Conservation (phyloP, 2,329 filamentous ascomycete species). For the Monilinia aucupariae region DNA sequence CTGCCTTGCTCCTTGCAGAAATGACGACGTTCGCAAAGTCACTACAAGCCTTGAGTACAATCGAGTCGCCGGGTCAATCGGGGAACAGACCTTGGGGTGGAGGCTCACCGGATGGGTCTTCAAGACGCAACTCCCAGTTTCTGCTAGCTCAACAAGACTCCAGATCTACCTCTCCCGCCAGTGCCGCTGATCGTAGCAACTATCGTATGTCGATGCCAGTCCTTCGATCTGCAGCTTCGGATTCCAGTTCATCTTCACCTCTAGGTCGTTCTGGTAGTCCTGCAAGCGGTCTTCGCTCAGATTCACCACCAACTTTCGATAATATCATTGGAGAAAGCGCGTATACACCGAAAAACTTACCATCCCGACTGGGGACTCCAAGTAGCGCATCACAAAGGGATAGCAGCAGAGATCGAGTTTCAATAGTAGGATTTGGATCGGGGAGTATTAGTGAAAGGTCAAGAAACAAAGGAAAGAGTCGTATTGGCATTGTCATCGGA, state of each 20-base stretch:
- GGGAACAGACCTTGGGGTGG: conserved; percentile 39
- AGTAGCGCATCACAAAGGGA: conserved; percentile 23
- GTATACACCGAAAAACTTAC: conserved; percentile 20
- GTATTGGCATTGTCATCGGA: conserved; percentile 73
- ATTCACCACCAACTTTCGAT: conserved; percentile 27
- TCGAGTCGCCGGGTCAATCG: conserved; percentile 67
- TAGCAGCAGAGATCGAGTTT: conserved; percentile 46
- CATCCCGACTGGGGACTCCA: conserved; percentile 24
- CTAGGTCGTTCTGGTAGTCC: conserved; percentile 38
- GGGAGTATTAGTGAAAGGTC: conserved; percentile 69
- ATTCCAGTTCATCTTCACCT: conserved; percentile 30
- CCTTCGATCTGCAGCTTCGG: conserved; percentile 36
- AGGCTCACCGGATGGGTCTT: conserved; percentile 39
- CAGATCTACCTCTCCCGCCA: conserved; percentile 51
- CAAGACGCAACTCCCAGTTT: conserved; percentile 53
- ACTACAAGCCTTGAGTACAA: conserved; percentile 64
- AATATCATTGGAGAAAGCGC: conserved; percentile 26
- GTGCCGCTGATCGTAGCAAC: conserved; percentile 52
- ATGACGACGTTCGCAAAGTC: conserved; percentile 69
- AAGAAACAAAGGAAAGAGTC: conserved; percentile 73
- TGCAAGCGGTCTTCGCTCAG: conserved; percentile 25
- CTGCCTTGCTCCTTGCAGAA: conserved; percentile 66
- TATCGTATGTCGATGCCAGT: conserved; percentile 79
- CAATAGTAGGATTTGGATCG: conserved; percentile 65
- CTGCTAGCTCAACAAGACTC: conserved; percentile 39